phyloP scores from a whole-genome alignment of 2,329 filamentous ascomycete genomes.

The Penicillium sp. region DNA sequence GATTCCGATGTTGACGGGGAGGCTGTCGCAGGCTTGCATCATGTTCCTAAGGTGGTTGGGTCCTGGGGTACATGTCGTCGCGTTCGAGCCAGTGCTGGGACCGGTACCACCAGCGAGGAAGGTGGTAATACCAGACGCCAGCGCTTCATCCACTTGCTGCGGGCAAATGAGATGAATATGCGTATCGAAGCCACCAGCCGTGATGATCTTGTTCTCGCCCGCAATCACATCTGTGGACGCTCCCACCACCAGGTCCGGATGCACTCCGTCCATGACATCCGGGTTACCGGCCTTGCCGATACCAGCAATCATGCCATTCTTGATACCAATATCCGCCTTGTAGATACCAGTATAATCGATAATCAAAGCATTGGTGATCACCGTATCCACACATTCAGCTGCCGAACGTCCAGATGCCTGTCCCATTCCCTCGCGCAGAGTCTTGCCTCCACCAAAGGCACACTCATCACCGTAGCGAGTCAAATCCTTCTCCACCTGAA shows the following conservation, averaged over 20 bases:
- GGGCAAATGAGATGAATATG: conserved; percentile 96
- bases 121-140: conserved; percentile 85
- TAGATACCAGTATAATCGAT: conserved; percentile 92
- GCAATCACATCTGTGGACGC: conserved; percentile 90
- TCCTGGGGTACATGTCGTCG: conserved; percentile 91
- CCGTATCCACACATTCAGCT: conserved; percentile 75
- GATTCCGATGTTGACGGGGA: conserved; percentile 87
- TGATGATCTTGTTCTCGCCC: conserved; percentile 86
- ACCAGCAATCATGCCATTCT: conserved; percentile 79
- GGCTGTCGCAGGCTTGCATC: conserved; percentile 79
- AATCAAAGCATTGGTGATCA: conserved; percentile 86
- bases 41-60: conserved; percentile 82
- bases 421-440: conserved; percentile 91
- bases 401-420: conserved; percentile 79
- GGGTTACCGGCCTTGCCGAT: conserved; percentile 96
- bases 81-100: conserved; percentile 87
- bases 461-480: conserved; percentile 91
- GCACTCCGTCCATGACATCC: conserved; percentile 92
- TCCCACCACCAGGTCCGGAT: conserved; percentile 77
- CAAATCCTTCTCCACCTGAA: conserved; percentile 83
- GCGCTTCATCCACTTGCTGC: conserved; percentile 81
- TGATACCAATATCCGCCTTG: conserved; percentile 95
- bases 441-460: conserved; percentile 93
- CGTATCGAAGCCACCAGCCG: conserved; percentile 84
- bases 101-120: conserved; percentile 90